Conservation (phyloP, 1,139 yeast species). For the Blastobotrys illinoisensis region DNA sequence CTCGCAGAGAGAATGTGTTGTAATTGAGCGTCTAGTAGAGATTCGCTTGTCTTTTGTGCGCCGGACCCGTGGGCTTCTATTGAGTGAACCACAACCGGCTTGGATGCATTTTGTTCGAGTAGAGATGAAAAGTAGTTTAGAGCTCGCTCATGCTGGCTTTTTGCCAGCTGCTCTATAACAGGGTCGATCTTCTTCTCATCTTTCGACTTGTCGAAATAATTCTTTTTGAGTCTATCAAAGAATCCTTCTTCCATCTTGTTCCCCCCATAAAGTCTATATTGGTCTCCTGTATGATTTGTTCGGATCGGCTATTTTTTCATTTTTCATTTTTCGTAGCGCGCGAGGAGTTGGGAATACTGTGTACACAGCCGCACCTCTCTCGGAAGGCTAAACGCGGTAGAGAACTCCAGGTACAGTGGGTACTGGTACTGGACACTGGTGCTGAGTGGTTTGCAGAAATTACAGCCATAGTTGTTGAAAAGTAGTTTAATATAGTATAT, state of each 20-base stretch:
- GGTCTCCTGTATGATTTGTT: background rate
- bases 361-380: background rate
- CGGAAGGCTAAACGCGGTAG: background rate
- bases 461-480: too few relatives aligned
- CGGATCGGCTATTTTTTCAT: background rate
- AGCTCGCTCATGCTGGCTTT: constrained; percentile 9
- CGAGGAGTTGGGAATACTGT: background rate
- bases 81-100: constrained; percentile 32
- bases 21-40: constrained; percentile 51
- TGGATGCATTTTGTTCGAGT: constrained; percentile 17
- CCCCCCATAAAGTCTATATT: background rate
- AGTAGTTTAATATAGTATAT: background rate
- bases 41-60: constrained; percentile 38
- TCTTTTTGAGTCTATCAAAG: background rate
- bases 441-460: too few relatives aligned
- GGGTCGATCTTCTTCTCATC: background rate
- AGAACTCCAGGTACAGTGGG: too few relatives aligned
- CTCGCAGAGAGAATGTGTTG: constrained; percentile 43
- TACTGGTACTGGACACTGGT: too few relatives aligned
- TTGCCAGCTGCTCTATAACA: background rate
- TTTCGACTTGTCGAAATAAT: background rate
- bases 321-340: background rate
- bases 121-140: constrained; percentile 7
- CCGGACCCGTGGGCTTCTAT: constrained; percentile 53
- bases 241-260: background rate